These are phyloP conservation scores for Tolypocladium sp. DNA, from an alignment of 2,329 filamentous ascomycete species.

Conservation along the genomic window DNA sequence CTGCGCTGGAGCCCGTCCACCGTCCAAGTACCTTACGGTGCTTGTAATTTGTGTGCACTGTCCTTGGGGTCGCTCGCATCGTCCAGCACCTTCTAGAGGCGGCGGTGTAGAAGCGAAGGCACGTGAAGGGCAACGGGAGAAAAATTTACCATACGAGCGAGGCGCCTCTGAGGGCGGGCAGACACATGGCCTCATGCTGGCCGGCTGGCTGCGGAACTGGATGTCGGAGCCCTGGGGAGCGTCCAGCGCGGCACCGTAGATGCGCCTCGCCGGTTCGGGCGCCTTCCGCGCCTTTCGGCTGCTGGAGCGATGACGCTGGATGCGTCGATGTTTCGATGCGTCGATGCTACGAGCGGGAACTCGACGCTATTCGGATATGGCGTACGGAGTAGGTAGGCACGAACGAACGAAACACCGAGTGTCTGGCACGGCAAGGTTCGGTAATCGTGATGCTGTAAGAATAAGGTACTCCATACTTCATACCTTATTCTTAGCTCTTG, in stretches of 20 bases:
- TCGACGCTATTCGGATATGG: background rate
- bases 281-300: background rate
- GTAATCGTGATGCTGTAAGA: too few species aligned
- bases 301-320: background rate
- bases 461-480: too few species aligned
- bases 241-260: background rate
- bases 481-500: too few species aligned
- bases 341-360: background rate
- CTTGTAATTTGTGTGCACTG: accelerated
- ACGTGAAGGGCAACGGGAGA: background rate
- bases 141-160: background rate
- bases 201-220: background rate
- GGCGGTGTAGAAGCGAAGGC: background rate
- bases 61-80: background rate
- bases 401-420: too few species aligned
- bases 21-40: background rate
- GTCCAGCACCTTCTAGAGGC: background rate
- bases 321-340: background rate
- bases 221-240: background rate
- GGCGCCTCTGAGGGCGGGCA: background rate
- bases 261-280: background rate
- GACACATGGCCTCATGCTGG: background rate
- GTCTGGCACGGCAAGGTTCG: background rate
- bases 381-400: too few species aligned
- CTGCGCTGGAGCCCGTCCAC: background rate